Base-by-base conservation (phyloP, 345 rosid species). In the Streptanthus diversifolius region DNA sequence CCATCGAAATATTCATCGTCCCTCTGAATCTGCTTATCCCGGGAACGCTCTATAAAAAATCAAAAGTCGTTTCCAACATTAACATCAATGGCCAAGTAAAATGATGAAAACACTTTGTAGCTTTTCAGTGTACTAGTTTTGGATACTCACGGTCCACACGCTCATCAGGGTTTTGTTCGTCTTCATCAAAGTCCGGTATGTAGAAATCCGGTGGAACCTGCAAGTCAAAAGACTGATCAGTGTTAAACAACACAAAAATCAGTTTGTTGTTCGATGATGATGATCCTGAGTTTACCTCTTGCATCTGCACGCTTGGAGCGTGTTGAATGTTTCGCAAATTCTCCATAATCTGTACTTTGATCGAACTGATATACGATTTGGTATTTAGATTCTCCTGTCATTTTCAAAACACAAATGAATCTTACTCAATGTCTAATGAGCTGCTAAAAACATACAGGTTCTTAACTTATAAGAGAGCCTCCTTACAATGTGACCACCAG, bases 161-260 rank as follows among this genome's bases (percentile, higher is more conserved):
- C 71, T 84, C 93, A 70, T 95, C 99, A 0, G 93, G 96, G 68
- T 91, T 90, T 54, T 85, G 96, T 72, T 86, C 82, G 30, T 95
- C 99, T 81, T 95, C 99, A 29, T 95, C 93, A 59, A 88, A 87
- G 73, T 95, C 98, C 5, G 98, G 99, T 77, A 95, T 82, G 59
- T 86, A 88, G 52, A 95, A 91, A 71, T 95, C 99, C 1, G 98
- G 98, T 48, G 99, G 98, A 76, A 95, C 98, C 99, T 95, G 81
- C 61, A 62, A 33, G 11, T 15, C 0, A 52, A n/a, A 44, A 21
- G 5, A 7, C 12, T 5, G n/a, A 67, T 59, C 48, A 56, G 18
- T 44, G 37, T 11, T 32, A 3, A 12, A 43, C 27, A 5, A 56
- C 40, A 69, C 32, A 70, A 7, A 54, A 25, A 44, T 12, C 14